These are phyloP conservation scores for Cubamyces sp. DNA, from an alignment of 768 basidiomycete genomes.

Conservation along the genomic window DNA sequence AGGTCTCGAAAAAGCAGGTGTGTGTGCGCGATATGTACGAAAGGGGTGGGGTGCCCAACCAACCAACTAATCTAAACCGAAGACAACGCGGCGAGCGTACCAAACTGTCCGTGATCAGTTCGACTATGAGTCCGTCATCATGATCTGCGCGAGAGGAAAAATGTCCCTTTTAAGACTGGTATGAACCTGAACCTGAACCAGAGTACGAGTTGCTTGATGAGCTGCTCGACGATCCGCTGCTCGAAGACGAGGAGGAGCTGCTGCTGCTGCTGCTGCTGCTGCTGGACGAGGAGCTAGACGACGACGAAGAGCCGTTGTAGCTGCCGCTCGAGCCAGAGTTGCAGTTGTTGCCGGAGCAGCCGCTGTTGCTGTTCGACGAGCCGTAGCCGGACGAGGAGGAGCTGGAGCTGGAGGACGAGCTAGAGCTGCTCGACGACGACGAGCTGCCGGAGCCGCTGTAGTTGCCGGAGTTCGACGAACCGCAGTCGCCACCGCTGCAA, in stretches of 20 bases:
- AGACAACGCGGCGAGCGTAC: constrained; percentile 15
- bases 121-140: constrained; percentile 23
- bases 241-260: neutral
- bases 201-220: constrained; percentile 5
- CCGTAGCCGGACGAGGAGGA: neutral
- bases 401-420: neutral
- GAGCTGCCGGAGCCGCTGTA: constrained; percentile 8
- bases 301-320: neutral
- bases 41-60: neutral
- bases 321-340: neutral
- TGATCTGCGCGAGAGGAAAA: constrained; percentile 7
- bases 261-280: neutral
- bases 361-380: neutral
- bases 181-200: neutral
- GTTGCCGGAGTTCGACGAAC: constrained; percentile 15
- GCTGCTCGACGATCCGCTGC: neutral
- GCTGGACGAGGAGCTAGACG: neutral
- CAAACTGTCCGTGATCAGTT: constrained; percentile 28
- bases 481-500: no score
- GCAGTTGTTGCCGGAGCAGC: neutral
- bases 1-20: constrained; percentile 1
- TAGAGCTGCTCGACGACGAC: constrained; percentile 7
- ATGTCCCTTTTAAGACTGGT: constrained; percentile 22
- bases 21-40: constrained; percentile 1
- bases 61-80: constrained; percentile 5